A percentile compares a stretch with the other conserved stretches of the same genome.
These are phyloP conservation scores for Hyphopichia homilentoma DNA, from an alignment of 805 yeast genomes.

Conservation along the genomic window DNA sequence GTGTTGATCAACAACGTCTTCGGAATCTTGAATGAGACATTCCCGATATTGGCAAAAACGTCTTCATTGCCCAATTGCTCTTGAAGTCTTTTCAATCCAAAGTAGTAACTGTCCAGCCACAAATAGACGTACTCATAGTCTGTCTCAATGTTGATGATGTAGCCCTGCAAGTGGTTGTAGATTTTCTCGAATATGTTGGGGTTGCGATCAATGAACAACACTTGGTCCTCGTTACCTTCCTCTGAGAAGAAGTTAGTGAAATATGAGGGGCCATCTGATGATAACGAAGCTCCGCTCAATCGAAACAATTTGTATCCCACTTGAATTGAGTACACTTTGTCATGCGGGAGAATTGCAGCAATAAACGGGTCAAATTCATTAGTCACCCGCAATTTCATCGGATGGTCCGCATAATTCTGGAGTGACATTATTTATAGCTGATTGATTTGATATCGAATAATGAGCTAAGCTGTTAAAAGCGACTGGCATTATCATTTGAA, in stretches of 20 bases:
- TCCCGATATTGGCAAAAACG: constrained; percentile 56
- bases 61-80: constrained; percentile 49
- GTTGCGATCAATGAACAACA: constrained; percentile 69
- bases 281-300: constrained; percentile 79
- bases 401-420: too few relatives aligned
- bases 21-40: constrained; percentile 55
- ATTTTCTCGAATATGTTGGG: constrained; percentile 66
- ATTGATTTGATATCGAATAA: too few relatives aligned
- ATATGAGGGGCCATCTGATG: constrained; percentile 85
- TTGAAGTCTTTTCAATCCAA: constrained; percentile 56
- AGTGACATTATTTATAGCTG: too few relatives aligned
- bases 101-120: constrained; percentile 70
- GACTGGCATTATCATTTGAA: too few relatives aligned
- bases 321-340: constrained; percentile 63
- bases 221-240: constrained; percentile 33
- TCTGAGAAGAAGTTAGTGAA: constrained; percentile 67
- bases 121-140: constrained; percentile 61
- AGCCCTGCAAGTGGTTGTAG: constrained; percentile 76
- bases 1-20: constrained; percentile 47
- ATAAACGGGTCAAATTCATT: constrained; percentile 40
- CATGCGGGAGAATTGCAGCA: constrained; percentile 60
- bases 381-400: constrained; percentile 6
- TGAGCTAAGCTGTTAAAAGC: too few relatives aligned
- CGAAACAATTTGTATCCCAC: constrained; percentile 62
- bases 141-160: constrained; percentile 55